A percentile compares a stretch with the other conserved stretches of the same genome.
Evolutionary conservation across 2,329 filamentous ascomycete species (phyloP).

Genomic region (Monilinia polystroma): DNA sequence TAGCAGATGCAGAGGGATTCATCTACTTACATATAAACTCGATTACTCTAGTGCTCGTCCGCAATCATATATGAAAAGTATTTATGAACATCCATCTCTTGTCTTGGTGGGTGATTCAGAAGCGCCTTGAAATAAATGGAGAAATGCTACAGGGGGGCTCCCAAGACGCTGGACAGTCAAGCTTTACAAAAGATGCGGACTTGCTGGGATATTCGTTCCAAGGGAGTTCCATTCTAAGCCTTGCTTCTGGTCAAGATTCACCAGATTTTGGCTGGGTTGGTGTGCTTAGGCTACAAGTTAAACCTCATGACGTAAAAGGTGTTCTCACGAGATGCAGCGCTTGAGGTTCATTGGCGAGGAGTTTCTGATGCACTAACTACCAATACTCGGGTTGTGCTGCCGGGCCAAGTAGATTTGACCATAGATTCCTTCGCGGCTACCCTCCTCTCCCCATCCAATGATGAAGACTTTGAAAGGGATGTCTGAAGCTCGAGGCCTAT

Average conservation of each 20-base stretch:
- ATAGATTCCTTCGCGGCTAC: background rate
- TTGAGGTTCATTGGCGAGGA: background rate
- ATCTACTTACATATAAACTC: background rate
- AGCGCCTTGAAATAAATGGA: constrained; percentile 12
- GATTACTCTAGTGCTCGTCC: background rate
- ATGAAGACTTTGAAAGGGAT: background rate
- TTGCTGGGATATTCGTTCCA: background rate
- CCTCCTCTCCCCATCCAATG: background rate
- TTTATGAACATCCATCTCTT: constrained; percentile 7
- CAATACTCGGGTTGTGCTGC: too few relatives aligned
- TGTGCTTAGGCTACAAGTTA: background rate
- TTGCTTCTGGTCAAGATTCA: background rate
- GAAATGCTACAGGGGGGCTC: background rate
- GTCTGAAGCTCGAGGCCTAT: background rate
- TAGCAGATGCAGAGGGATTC: background rate
- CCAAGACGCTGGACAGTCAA: constrained; percentile 2
- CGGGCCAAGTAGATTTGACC: too few relatives aligned
- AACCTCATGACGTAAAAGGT: constrained; percentile 9
- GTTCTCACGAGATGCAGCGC: background rate
- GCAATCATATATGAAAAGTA: background rate
- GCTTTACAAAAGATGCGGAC: background rate
- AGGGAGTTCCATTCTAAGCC: background rate
- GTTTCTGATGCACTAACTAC: too few relatives aligned
- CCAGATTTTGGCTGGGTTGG: background rate
- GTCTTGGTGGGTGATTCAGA: constrained; percentile 2